These are phyloP conservation scores for Talaromyces sp. DNA, from an alignment of 2,329 filamentous ascomycete genomes.

Conservation along the genomic window DNA sequence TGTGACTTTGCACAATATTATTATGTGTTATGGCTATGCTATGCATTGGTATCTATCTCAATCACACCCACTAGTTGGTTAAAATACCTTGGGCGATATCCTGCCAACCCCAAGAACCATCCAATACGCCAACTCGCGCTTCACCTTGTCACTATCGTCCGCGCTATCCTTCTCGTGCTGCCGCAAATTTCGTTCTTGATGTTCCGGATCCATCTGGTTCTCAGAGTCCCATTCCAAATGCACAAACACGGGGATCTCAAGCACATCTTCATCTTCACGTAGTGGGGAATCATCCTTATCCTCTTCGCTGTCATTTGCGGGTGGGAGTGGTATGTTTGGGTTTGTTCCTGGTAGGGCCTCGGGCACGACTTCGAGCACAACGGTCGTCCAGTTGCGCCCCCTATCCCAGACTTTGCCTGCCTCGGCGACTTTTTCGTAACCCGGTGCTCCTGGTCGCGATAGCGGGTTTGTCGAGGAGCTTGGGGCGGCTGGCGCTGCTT, in stretches of 20 bases:
- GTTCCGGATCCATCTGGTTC: conserved; percentile 33
- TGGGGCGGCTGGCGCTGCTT: conserved; percentile 39
- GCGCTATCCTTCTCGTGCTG: conserved; percentile 1
- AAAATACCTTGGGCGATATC: conserved; percentile 48
- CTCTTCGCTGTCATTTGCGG: conserved; percentile 23
- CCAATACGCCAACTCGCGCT: conserved; percentile 91
- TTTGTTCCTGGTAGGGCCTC: conserved; percentile 31
- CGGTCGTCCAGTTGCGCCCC: conserved; percentile 89
- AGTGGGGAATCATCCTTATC: conserved; percentile 20
- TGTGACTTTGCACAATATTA: background rate
- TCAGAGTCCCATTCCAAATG: conserved; percentile 82
- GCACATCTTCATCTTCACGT: conserved; percentile 55
- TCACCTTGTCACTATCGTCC: conserved; percentile 51
- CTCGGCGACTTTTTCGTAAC: conserved; percentile 57
- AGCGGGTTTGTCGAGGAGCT: conserved; percentile 27
- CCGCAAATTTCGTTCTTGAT: conserved; percentile 2
- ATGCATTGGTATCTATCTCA: background rate
- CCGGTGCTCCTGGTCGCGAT: conserved; percentile 28
- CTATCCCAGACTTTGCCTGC: conserved; percentile 95
- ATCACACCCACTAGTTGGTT: background rate
- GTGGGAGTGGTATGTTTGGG: background rate
- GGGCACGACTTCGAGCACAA: conserved; percentile 85
- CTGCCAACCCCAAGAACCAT: conserved; percentile 83
- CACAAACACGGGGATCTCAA: conserved; percentile 94
- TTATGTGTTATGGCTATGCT: background rate